Conservation (phyloP, 345 rosid species). For the Populus ilicifolia region DNA sequence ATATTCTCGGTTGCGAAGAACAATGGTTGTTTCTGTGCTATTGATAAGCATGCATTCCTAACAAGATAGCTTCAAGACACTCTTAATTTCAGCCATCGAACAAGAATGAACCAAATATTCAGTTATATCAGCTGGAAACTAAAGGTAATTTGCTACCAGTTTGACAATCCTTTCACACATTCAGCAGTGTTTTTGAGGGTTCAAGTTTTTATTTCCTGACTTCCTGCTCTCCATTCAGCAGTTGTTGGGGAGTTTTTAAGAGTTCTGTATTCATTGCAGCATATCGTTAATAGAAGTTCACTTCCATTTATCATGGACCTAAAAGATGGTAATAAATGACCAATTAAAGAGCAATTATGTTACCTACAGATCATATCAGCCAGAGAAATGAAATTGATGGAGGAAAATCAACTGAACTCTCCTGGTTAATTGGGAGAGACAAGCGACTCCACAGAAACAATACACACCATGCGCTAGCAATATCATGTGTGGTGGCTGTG, state of each 20-base stretch:
- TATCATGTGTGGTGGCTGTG: background rate
- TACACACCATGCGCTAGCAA: background rate
- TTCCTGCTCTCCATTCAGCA: background rate
- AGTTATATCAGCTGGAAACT: background rate
- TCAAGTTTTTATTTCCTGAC: background rate
- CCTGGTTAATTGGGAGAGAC: background rate
- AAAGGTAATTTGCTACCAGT: background rate
- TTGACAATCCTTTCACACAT: background rate
- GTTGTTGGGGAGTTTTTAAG: background rate
- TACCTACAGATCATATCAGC: background rate
- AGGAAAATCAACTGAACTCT: background rate
- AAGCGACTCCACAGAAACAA: background rate
- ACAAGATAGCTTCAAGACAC: background rate
- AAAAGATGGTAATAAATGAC: background rate
- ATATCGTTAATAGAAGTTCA: too few species aligned
- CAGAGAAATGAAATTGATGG: background rate
- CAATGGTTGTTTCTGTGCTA: background rate
- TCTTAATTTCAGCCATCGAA: background rate
- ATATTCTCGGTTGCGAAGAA: background rate
- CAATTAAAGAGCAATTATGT: background rate
- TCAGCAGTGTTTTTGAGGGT: background rate
- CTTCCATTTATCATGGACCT: background rate
- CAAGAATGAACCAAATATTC: background rate
- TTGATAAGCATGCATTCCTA: background rate
- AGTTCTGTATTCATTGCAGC: background rate